Conservation (phyloP, 2,329 filamentous ascomycete species). For the Colletotrichum sp. region DNA sequence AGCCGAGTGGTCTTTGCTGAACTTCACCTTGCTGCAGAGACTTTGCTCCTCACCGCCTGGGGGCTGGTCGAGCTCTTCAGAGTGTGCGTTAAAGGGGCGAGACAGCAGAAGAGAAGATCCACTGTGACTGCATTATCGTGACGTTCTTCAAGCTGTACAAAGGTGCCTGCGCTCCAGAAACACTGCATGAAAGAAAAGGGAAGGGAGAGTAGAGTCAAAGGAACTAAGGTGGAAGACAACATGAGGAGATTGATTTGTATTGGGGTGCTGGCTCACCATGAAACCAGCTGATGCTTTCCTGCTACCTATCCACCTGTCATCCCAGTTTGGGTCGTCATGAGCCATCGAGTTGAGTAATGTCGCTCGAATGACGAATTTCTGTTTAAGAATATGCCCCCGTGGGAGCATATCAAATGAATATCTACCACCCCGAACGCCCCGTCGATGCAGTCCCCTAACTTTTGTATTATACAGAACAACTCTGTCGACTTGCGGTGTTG, state of each 20-base stretch:
- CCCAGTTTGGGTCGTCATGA: background rate
- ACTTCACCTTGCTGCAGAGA: background rate
- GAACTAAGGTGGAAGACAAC: background rate
- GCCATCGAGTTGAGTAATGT: background rate
- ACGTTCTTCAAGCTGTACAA: background rate
- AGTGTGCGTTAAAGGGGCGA: background rate
- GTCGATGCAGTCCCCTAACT: conserved; percentile 4
- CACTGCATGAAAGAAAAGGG: background rate
- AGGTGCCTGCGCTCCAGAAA: background rate
- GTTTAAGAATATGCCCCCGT: background rate
- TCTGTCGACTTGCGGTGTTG: background rate
- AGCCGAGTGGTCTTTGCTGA: background rate
- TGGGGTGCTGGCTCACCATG: background rate
- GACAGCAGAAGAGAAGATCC: background rate
- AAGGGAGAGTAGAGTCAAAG: background rate
- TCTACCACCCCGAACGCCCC: conserved; percentile 12
- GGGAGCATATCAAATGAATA: background rate
- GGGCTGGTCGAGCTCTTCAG: background rate
- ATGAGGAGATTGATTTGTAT: background rate
- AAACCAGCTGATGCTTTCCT: background rate
- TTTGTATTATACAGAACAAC: conserved; percentile 15
- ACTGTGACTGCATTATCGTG: background rate
- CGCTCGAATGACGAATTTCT: background rate
- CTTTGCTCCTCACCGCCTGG: background rate
- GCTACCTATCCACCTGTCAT: background rate